phyloP scores from a whole-genome alignment of 257 asterid genomes.

The Lantana camara region DNA sequence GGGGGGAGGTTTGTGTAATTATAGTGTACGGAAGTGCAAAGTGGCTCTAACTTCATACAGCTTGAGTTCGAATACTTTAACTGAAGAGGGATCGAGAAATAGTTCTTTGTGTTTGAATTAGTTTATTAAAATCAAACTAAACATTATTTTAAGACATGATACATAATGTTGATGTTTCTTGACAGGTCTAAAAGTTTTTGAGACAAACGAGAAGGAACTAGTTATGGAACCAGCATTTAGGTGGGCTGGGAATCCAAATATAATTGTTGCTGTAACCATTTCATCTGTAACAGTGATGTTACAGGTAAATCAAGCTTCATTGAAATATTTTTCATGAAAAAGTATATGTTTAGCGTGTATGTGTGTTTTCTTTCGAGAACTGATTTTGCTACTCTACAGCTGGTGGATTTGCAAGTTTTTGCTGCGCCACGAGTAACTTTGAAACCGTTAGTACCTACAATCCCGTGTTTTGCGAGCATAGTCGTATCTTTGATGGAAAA shows the following conservation, averaged over 20 bases:
- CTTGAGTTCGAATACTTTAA: background rate
- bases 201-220: conserved; percentile 82
- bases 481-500: conserved; percentile 73
- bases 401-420: conserved; percentile 76
- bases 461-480: conserved; percentile 78
- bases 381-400: conserved; percentile 42
- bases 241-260: conserved; percentile 93
- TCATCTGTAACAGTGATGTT: conserved; percentile 49
- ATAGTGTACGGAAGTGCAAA: too few relatives aligned
- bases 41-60: too few relatives aligned
- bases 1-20: too few relatives aligned
- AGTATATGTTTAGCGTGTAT: background rate
- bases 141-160: background rate
- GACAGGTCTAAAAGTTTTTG: conserved; percentile 76
- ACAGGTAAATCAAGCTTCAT: conserved; percentile 56
- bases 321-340: conserved; percentile 7
- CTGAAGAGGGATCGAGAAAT: background rate
- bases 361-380: conserved; percentile 15
- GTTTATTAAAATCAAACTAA: background rate
- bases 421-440: conserved; percentile 69
- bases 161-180: conserved; percentile 12
- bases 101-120: background rate
- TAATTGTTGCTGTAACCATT: conserved; percentile 48
- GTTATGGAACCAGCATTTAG: conserved; percentile 81
- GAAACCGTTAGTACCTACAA: conserved; percentile 71